phyloP scores from a whole-genome alignment of 805 yeast species.

The Monosporozyma servazzii region DNA sequence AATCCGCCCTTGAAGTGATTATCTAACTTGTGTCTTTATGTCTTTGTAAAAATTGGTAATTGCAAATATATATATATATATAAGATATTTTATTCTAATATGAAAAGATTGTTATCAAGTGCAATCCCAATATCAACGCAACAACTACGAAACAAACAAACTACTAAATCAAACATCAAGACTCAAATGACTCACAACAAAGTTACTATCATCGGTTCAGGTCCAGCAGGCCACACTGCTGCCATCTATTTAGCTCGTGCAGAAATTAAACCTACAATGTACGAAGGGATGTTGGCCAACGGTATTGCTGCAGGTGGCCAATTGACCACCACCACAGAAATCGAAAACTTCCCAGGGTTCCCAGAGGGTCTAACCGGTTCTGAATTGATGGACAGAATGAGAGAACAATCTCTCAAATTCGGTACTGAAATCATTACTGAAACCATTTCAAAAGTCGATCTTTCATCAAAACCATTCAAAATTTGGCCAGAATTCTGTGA shows the following conservation, averaged over 20 bases:
- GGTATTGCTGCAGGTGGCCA: constrained; percentile 99
- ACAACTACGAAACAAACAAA: constrained; percentile 12
- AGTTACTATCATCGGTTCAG: constrained; percentile 89
- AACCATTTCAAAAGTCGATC: constrained; percentile 87
- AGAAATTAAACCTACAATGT: constrained; percentile 84
- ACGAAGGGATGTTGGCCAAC: constrained; percentile 93
- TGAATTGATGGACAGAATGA: constrained; percentile 88
- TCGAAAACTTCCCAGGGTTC: constrained; percentile 98
- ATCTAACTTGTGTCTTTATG: too few species aligned
- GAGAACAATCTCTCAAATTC: constrained; percentile 73
- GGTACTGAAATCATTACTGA: constrained; percentile 95
- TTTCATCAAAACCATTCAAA: constrained; percentile 84
- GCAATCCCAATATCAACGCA: neutral
- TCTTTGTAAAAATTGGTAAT: too few species aligned
- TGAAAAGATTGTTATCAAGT: neutral
- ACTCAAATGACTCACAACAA: constrained; percentile 60
- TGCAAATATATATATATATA: too few species aligned
- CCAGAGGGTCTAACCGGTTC: constrained; percentile 87
- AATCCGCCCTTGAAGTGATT: too few species aligned
- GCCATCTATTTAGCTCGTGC: constrained; percentile 96
- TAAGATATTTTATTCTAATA: too few species aligned
- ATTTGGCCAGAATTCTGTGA: constrained; percentile 95
- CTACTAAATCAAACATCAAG: constrained; percentile 16
- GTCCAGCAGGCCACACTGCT: constrained; percentile 99
- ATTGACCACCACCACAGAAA: constrained; percentile 95